Evolutionary conservation across 768 basidiomycete species (phyloP).

Genomic region (Amanita rimosa): DNA sequence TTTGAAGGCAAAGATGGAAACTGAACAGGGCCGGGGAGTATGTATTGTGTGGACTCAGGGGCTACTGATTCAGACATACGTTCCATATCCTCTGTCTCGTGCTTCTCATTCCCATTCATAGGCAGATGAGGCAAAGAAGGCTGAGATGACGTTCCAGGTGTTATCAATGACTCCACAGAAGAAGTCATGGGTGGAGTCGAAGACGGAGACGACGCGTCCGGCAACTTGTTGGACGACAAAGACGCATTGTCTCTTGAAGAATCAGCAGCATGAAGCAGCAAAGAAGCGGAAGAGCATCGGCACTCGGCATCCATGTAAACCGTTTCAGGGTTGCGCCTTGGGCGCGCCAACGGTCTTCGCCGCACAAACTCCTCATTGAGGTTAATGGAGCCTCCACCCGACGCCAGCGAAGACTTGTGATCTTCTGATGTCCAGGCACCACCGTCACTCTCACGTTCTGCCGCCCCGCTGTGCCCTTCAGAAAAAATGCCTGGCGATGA

Average conservation of each 20-base stretch:
- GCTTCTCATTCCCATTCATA: constrained; percentile 15
- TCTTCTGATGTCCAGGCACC: constrained; percentile 18
- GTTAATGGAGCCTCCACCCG: constrained; percentile 18
- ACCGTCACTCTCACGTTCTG: constrained; percentile 14
- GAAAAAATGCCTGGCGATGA: constrained; percentile 13
- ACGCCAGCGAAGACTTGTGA: constrained; percentile 17
- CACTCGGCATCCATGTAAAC: constrained; percentile 26
- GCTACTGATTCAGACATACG: constrained; percentile 16
- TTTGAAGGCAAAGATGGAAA: constrained; percentile 25
- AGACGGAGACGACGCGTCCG: constrained; percentile 13
- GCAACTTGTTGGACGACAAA: constrained; percentile 17
- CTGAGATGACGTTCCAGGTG: constrained; percentile 43
- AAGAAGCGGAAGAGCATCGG: constrained; percentile 19
- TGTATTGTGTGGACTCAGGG: constrained; percentile 17
- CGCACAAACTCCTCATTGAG: constrained; percentile 9
- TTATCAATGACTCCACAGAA: constrained; percentile 49
- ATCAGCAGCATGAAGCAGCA: constrained; percentile 3
- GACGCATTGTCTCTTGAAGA: constrained; percentile 15
- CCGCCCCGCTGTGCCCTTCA: constrained; percentile 18
- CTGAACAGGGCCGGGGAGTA: constrained; percentile 23
- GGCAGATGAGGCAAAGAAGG: constrained; percentile 28
- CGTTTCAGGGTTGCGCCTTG: constrained; percentile 19
- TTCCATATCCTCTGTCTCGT: constrained; percentile 7
- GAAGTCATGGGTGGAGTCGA: constrained; percentile 42
- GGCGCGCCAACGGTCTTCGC: constrained; percentile 8